Percentiles rank a stretch among this genome's conserved stretches.
Evolutionary conservation across 495 filamentous ascomycete genomes (phyloP).

Genomic region (Penicillium malachiteum): DNA sequence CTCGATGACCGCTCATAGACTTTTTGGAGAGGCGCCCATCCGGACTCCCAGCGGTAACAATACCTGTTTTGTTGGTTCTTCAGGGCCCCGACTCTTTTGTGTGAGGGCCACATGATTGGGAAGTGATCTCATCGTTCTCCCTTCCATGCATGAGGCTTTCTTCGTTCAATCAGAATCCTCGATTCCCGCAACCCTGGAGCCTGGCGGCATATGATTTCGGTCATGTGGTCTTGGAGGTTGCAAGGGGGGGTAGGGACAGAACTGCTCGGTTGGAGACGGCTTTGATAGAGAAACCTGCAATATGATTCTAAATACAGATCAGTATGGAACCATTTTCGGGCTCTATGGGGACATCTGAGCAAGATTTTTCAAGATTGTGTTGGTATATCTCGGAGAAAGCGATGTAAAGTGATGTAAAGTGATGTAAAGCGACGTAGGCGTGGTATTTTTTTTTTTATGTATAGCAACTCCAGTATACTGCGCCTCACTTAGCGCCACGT

Average conservation of each 20-base stretch:
- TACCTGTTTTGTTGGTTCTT: conserved; percentile 12
- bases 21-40: conserved; percentile 25
- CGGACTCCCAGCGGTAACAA: not conserved
- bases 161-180: conserved; percentile 16
- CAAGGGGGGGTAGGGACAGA: not conserved
- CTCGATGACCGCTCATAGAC: conserved; percentile 20
- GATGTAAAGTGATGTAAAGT: not conserved
- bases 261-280: conserved; percentile 3
- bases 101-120: conserved; percentile 2
- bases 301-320: not conserved
- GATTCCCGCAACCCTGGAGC: conserved; percentile 18
- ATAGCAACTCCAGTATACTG: not conserved
- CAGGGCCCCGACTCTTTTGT: conserved; percentile 7
- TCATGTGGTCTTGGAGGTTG: conserved; percentile 25
- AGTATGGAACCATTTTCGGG: no score
- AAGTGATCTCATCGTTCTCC: conserved; percentile 25
- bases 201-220: conserved; percentile 29
- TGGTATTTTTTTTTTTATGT: no score
- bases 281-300: not conserved
- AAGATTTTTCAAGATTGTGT: not conserved
- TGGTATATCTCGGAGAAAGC: conserved; percentile 8
- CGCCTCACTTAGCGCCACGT: conserved; percentile 19
- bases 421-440: no score
- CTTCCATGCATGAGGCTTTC: conserved; percentile 7
- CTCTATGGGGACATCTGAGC: not conserved